phyloP scores from a whole-genome alignment of 441 rosid genomes.

The Breynia disticha region DNA sequence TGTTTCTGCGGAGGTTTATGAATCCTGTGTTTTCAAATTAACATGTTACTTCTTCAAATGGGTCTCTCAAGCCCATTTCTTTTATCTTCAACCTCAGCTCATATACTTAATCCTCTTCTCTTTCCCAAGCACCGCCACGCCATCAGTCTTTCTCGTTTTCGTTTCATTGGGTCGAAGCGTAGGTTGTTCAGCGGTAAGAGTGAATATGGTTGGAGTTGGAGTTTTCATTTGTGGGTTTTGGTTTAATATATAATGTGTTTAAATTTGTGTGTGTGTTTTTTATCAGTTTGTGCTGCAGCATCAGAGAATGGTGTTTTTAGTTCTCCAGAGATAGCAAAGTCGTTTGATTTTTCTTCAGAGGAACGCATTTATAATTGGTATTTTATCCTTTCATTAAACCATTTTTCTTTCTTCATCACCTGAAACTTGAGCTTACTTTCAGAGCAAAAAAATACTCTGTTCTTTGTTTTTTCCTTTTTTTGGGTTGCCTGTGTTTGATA shows the following conservation, averaged over 20 bases:
- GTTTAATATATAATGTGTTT: not conserved
- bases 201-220: not conserved
- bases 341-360: constrained; percentile 82
- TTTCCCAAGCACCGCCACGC: constrained; percentile 41
- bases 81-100: constrained; percentile 40
- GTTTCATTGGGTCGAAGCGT: constrained; percentile 14
- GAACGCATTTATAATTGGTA: constrained; percentile 90
- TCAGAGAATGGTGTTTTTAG: constrained; percentile 44
- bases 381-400: not conserved
- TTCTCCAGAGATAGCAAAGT: constrained; percentile 71
- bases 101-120: constrained; percentile 62
- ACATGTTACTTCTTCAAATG: constrained; percentile 32
- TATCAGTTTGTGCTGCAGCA: constrained; percentile 45
- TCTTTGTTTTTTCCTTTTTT: no score
- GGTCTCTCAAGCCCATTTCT: constrained; percentile 35
- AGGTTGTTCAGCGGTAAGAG: constrained; percentile 30
- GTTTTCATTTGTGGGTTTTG: not conserved
- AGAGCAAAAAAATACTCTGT: no score
- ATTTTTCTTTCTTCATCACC: not conserved
- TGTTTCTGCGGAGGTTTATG: constrained; percentile 1
- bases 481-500: no score
- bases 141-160: constrained; percentile 21
- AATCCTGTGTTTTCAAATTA: not conserved
- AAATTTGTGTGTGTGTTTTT: not conserved
- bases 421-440: not conserved